Evolutionary conservation across 2,329 filamentous ascomycete genomes (phyloP).

Genomic region (Beauveria sp.): DNA sequence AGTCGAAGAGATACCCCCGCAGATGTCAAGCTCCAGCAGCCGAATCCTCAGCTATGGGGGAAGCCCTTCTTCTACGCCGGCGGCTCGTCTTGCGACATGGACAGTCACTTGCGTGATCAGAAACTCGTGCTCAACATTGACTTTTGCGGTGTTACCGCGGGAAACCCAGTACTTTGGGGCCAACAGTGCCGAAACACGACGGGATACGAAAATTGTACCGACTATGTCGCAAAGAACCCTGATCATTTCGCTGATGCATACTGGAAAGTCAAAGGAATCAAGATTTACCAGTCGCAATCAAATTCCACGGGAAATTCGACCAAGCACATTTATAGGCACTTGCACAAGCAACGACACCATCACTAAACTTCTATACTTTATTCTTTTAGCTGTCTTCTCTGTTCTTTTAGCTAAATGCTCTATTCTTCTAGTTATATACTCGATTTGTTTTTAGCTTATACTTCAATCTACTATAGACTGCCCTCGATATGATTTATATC

Average conservation of each 20-base stretch:
- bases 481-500: too few species aligned
- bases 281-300: not conserved
- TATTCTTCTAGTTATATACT: too few species aligned
- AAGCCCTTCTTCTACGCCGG: constrained; percentile 55
- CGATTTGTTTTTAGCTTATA: too few species aligned
- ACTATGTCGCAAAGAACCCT: not conserved
- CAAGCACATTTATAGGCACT: not conserved
- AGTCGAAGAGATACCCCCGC: constrained; percentile 21
- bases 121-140: constrained; percentile 67
- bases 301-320: not conserved
- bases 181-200: not conserved
- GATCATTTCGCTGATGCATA: not conserved
- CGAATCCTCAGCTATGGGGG: constrained; percentile 59
- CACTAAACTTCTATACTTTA: not conserved
- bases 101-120: constrained; percentile 55
- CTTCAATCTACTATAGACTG: too few species aligned
- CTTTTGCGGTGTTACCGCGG: constrained; percentile 68
- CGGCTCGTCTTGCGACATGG: constrained; percentile 52
- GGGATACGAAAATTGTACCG: not conserved
- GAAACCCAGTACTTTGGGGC: constrained; percentile 4
- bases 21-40: constrained; percentile 33
- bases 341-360: not conserved
- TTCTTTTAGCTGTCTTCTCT: too few species aligned
- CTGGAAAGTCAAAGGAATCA: not conserved
- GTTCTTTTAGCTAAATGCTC: too few species aligned